Conservation (phyloP, 106 monocot genomes). For the Narthecium ossifragum region DNA sequence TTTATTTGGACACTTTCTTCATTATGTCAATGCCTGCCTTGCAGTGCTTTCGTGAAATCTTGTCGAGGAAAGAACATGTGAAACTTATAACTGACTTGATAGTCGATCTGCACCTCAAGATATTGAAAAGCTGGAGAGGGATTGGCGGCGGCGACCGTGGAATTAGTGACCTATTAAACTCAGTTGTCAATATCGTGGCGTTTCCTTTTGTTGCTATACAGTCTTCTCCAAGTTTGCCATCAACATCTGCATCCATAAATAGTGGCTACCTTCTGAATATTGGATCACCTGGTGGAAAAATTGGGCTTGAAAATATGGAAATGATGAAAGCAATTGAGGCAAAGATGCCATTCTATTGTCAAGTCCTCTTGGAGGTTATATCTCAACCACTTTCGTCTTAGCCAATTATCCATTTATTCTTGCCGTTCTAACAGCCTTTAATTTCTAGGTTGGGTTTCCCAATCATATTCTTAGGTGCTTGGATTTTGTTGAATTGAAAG, state of each 20-base stretch:
- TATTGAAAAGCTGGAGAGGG: constrained; percentile 64
- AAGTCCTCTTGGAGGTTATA: constrained; percentile 77
- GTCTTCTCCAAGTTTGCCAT: constrained; percentile 60
- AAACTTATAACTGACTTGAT: constrained; percentile 60
- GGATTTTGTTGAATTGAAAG: constrained; percentile 50
- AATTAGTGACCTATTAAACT: constrained; percentile 64
- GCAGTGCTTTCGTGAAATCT: constrained; percentile 68
- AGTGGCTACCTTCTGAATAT: constrained; percentile 79
- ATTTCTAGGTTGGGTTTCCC: constrained; percentile 62
- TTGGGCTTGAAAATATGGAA: constrained; percentile 69
- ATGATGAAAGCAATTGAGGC: constrained; percentile 60
- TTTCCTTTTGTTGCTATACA: constrained; percentile 94
- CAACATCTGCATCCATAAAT: constrained; percentile 85
- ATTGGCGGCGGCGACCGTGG: constrained; percentile 73
- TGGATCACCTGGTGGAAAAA: constrained; percentile 70
- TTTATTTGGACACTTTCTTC: constrained; percentile 64
- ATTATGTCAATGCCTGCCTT: constrained; percentile 66
- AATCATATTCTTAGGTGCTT: constrained; percentile 45
- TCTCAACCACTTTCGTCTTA: neutral
- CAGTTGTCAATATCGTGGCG: constrained; percentile 86
- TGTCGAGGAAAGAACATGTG: constrained; percentile 59
- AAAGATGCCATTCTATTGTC: constrained; percentile 67
- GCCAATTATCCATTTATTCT: neutral
- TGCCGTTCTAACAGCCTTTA: neutral
- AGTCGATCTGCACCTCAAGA: constrained; percentile 57